These are phyloP conservation scores for Halocafeteria seosinensis DNA, from an alignment of 108 stramenopile species.

Conservation along the genomic window DNA sequence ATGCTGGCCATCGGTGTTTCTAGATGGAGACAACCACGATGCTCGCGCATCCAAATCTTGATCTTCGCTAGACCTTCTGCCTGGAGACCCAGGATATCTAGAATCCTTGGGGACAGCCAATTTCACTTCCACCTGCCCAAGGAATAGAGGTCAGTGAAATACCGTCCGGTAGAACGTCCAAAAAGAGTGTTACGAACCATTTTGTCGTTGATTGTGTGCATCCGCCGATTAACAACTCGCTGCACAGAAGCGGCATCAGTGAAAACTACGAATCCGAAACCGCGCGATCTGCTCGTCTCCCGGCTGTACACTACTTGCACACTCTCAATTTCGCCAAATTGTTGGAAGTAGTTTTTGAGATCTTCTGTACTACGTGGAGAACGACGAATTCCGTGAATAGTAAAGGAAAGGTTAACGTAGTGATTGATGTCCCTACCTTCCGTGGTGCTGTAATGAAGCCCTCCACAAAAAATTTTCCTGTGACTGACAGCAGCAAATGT, in stretches of 20 bases:
- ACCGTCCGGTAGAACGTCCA: no score
- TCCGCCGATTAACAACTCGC: conserved; percentile 4
- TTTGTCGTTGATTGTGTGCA: conserved; percentile 20
- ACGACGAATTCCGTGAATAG: background rate
- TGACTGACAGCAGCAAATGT: no score
- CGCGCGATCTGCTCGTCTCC: conserved; percentile 23
- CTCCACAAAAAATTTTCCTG: conserved; percentile 30
- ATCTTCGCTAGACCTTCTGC: no score
- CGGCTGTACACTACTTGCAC: conserved; percentile 25
- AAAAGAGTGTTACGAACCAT: no score
- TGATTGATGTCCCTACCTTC: conserved; percentile 5
- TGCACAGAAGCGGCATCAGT: conserved; percentile 1
- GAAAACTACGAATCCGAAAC: conserved; percentile 31
- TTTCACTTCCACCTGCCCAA: no score
- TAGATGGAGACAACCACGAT: no score
- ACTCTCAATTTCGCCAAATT: conserved; percentile 11
- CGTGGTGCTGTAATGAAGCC: conserved; percentile 22
- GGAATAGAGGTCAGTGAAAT: no score
- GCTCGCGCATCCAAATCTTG: no score
- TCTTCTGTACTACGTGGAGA: conserved; percentile 1
- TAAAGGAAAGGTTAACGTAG: background rate
- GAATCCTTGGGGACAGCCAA: background rate
- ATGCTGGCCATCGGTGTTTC: no score
- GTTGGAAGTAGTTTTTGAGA: conserved; percentile 20
- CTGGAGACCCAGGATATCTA: no score